A percentile compares a stretch with the other conserved stretches of the same genome.
These are phyloP conservation scores for Catenaria anguillulae DNA, from an alignment of 371 early-diverging fungal species.

Conservation along the genomic window DNA sequence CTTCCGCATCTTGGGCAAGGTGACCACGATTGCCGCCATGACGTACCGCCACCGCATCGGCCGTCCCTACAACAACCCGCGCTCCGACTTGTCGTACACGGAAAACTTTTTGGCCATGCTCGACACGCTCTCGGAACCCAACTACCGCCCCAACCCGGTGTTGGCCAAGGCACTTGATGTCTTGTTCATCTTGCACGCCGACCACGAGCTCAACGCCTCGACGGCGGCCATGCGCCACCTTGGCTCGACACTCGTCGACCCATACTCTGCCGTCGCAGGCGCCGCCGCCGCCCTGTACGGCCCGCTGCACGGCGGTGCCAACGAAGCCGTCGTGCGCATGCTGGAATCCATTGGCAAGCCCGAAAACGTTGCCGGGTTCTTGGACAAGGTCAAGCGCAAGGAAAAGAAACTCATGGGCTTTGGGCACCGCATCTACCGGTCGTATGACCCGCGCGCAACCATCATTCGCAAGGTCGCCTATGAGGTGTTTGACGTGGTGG, in stretches of 20 bases:
- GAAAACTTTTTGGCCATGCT: slow-evolving; percentile 46
- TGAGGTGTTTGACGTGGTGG: slow-evolving; percentile 46
- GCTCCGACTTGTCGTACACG: slow-evolving; percentile 20
- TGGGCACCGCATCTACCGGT: slow-evolving; percentile 35
- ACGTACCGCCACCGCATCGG: slow-evolving; percentile 34
- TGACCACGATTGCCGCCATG: slow-evolving; percentile 42
- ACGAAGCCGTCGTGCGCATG: slow-evolving; percentile 39
- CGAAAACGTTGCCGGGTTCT: slow-evolving; percentile 30
- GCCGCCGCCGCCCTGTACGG: slow-evolving; percentile 34
- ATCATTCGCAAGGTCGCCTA: slow-evolving; percentile 32
- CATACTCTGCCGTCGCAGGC: slow-evolving; percentile 32
- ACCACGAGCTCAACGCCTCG: slow-evolving; percentile 28
- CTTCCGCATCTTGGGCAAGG: slow-evolving; percentile 40
- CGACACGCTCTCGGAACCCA: slow-evolving; percentile 38
- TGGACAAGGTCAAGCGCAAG: slow-evolving; percentile 31
- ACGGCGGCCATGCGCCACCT: slow-evolving; percentile 48
- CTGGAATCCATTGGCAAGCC: slow-evolving; percentile 33
- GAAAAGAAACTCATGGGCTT: slow-evolving; percentile 38
- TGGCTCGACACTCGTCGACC: slow-evolving; percentile 35
- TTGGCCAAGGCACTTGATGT: slow-evolving; percentile 35
- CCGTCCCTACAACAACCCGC: slow-evolving; percentile 35
- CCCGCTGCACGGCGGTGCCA: slow-evolving; percentile 41
- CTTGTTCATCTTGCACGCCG: slow-evolving; percentile 44
- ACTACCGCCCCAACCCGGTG: slow-evolving; percentile 34
- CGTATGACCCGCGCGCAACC: slow-evolving; percentile 35